Percentiles rank a stretch among this genome's conserved stretches.
These are phyloP conservation scores for Halteria grandinella DNA, from an alignment of 73 alveolate genomes.

Conservation along the genomic window DNA sequence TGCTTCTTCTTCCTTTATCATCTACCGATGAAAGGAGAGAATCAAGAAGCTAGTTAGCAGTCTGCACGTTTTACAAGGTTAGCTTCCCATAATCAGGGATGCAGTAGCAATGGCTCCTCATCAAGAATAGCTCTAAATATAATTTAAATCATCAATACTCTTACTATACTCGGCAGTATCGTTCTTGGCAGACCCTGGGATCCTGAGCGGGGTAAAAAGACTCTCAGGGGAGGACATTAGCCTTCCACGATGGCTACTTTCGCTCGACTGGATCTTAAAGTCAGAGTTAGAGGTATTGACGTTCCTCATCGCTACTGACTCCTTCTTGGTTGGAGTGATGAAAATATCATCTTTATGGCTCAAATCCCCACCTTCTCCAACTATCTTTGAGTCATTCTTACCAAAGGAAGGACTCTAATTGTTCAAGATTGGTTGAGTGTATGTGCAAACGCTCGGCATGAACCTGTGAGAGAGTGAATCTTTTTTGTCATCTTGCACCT, in stretches of 20 bases:
- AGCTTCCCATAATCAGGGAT: slow-evolving; percentile 39
- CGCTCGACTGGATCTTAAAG: no score
- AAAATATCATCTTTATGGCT: not conserved
- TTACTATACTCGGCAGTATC: slow-evolving; percentile 22
- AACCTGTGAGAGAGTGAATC: not conserved
- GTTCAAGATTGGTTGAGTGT: no score
- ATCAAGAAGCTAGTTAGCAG: no score
- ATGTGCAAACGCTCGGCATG: not conserved
- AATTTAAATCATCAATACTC: not conserved
- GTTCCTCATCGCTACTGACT: not conserved
- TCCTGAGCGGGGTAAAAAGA: slow-evolving; percentile 43
- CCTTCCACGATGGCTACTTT: no score
- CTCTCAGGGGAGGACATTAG: slow-evolving; percentile 38
- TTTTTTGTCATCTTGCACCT: not conserved
- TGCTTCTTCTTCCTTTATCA: no score
- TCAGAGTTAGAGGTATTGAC: slow-evolving; percentile 11
- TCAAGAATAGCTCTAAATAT: not conserved
- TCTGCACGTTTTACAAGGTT: slow-evolving; percentile 17
- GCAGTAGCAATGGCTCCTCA: slow-evolving; percentile 41
- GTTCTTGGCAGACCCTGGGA: slow-evolving; percentile 24
- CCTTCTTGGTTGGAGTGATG: slow-evolving; percentile 28
- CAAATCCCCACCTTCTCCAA: not conserved
- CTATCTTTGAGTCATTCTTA: no score
- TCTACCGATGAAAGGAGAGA: no score
- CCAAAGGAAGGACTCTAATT: no score